A percentile compares a stretch with the other conserved stretches of the same genome.
phyloP scores from a whole-genome alignment of 257 asterid species.

The Jacaranda copaia region DNA sequence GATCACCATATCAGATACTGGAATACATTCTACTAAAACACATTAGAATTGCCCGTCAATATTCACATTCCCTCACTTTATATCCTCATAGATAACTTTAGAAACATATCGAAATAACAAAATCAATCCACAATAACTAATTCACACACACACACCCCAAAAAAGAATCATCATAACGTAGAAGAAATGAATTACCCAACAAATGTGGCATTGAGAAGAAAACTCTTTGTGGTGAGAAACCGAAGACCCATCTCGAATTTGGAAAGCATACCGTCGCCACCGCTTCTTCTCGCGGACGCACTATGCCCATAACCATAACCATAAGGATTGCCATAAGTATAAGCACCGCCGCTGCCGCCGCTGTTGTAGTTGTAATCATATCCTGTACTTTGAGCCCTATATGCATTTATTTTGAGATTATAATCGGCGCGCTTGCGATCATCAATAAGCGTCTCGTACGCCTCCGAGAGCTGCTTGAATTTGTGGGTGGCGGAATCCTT shows the following conservation, averaged over 20 bases:
- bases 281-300: slow-evolving; percentile 50
- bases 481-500: slow-evolving; percentile 62
- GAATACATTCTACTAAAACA: background rate
- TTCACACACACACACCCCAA: background rate
- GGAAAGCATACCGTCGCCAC: slow-evolving; percentile 38
- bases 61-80: background rate
- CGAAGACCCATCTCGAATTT: slow-evolving; percentile 68
- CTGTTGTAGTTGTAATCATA: slow-evolving; percentile 34
- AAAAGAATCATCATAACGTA: background rate
- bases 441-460: slow-evolving; percentile 75
- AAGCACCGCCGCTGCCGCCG: slow-evolving; percentile 38
- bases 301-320: slow-evolving; percentile 50
- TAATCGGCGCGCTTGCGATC: slow-evolving; percentile 83
- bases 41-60: slow-evolving; percentile 9
- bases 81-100: background rate
- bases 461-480: slow-evolving; percentile 88
- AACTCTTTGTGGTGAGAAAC: slow-evolving; percentile 61
- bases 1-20: background rate
- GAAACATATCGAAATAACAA: background rate
- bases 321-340: slow-evolving; percentile 37
- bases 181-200: slow-evolving; percentile 52
- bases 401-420: slow-evolving; percentile 47
- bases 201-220: slow-evolving; percentile 75
- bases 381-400: slow-evolving; percentile 28
- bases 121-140: background rate